Evolutionary conservation across 1,284 basidiomycete species (phyloP).

Genomic region (Wolfiporia cocos): DNA sequence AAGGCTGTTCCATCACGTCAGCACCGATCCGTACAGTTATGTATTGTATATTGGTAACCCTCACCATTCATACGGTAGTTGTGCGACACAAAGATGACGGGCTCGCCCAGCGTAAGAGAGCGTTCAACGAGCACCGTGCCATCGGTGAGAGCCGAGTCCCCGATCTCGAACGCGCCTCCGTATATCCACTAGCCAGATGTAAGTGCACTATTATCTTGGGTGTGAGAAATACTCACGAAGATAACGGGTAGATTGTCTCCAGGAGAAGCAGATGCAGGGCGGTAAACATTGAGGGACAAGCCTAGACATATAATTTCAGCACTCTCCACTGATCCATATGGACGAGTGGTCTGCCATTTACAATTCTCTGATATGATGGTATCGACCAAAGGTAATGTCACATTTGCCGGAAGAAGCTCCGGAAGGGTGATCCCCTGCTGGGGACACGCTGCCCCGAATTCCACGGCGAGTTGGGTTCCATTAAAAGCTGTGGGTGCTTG

Average conservation of each 20-base stretch:
- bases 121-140: conserved; percentile 15
- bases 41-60: neutral
- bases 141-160: conserved; percentile 14
- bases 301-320: too few relatives aligned
- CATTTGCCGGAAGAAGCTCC: conserved; percentile 1
- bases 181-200: conserved; percentile 19
- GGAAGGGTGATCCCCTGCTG: conserved; percentile 8
- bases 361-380: conserved; percentile 16
- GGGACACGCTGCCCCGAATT: conserved; percentile 10
- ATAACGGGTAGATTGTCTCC: conserved; percentile 34
- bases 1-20: conserved; percentile 22
- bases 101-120: conserved; percentile 29
- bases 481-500: conserved; percentile 3
- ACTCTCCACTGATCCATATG: too few relatives aligned
- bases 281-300: conserved; percentile 38
- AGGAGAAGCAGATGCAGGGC: conserved; percentile 18
- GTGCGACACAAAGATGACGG: conserved; percentile 27
- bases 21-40: neutral
- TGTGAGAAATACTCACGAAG: conserved; percentile 33
- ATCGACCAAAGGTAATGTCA: neutral
- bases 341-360: too few relatives aligned
- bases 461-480: conserved; percentile 9
- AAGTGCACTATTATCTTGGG: neutral
- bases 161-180: conserved; percentile 17
- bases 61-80: conserved; percentile 25